phyloP scores from a whole-genome alignment of 1,139 yeast species.

The Hemisphaericaspora xylanilytica region DNA sequence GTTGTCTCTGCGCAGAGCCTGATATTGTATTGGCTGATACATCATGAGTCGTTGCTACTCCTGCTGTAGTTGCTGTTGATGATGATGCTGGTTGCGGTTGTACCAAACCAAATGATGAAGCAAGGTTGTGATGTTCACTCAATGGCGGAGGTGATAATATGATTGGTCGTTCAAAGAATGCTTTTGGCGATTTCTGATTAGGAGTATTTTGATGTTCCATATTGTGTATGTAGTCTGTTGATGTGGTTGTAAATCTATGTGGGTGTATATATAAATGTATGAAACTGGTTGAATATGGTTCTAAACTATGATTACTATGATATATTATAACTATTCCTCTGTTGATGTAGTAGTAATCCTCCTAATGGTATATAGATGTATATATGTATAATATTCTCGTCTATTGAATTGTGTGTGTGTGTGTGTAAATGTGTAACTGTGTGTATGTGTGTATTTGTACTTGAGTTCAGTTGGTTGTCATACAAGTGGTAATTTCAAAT shows the following conservation, averaged over 20 bases:
- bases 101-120: slow-evolving; percentile 5
- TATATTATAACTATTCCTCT: too few relatives aligned
- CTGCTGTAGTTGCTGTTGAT: slow-evolving; percentile 21
- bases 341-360: too few relatives aligned
- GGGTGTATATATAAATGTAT: neutral
- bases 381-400: too few relatives aligned
- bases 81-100: neutral
- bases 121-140: slow-evolving; percentile 21
- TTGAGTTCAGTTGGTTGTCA: too few relatives aligned
- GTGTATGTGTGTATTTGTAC: too few relatives aligned
- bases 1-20: slow-evolving; percentile 31
- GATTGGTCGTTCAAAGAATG: slow-evolving; percentile 31
- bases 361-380: too few relatives aligned
- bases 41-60: slow-evolving; percentile 36
- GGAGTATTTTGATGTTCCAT: slow-evolving; percentile 5
- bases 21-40: slow-evolving; percentile 7
- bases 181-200: slow-evolving; percentile 7
- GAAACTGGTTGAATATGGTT: too few relatives aligned
- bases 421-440: too few relatives aligned
- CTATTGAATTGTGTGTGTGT: too few relatives aligned
- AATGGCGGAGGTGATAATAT: slow-evolving; percentile 43
- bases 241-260: neutral
- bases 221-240: neutral
- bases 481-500: too few relatives aligned
- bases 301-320: too few relatives aligned